Evolutionary conservation across 306 rosid species (phyloP), one percentile per base, ranked within the genome.

Genomic region (Sindora glabra): DNA sequence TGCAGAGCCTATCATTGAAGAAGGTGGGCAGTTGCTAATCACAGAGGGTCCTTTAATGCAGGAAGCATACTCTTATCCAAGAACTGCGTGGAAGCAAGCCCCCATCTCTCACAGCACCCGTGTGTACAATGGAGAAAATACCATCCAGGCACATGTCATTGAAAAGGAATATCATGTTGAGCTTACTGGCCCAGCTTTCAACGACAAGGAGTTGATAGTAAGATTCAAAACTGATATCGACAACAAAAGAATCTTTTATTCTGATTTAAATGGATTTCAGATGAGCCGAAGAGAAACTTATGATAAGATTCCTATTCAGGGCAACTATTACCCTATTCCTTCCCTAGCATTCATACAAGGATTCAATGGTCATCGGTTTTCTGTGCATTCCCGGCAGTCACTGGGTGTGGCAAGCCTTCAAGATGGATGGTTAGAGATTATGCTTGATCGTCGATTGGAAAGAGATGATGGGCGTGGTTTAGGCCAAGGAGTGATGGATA

Each of bases 151-250:
- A 72, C 68, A 76, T 68, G 73, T 69, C 47, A 36, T 89, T 60
- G 97, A 92, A 79, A 92, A 89, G 94, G 99, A 92, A 66, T 92
- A 89, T 70, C 99, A 92, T 62, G 99, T 92, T 51, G 97, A 92
- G 81, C 84, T 92, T 67, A 62, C 75, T 52, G 80, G 80, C 37
- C 62, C 58, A 22, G 83, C 74, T 57, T 92, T 89, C 57, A 40
- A 92, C 68, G 90, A 92, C 70, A 92, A 5, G 76, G 99, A 92
- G 59, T 71, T 92, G 81, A 89, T 92, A 76, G 90, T 85, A 30
- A 83, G 99, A 59, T 92, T 83, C 63, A 84, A 77, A 77, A 92
- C 99, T 1, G 84, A 86, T 71, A 62, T 80, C 30, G 90, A 86
- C 63, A 92, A 71, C 90, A 86, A 82, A 48, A 82, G 65, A 72